phyloP scores from a whole-genome alignment of 805 yeast species.

The Scheffersomyces ergatensis region DNA sequence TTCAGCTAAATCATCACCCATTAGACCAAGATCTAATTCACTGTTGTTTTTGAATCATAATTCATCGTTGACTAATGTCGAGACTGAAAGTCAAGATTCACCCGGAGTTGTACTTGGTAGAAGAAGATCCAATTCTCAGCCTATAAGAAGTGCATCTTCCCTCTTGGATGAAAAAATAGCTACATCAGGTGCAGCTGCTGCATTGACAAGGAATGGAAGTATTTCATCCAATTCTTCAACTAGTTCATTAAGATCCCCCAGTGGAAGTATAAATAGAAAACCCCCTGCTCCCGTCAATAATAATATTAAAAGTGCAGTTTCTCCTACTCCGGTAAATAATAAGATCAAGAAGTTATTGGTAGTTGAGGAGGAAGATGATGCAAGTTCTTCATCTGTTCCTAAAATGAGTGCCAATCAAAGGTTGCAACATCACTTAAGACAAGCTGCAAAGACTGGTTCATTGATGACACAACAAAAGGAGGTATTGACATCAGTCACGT shows the following conservation, averaged over 20 bases:
- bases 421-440: conserved; percentile 35
- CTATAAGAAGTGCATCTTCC: conserved; percentile 8
- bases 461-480: conserved; percentile 38
- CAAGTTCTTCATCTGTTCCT: neutral
- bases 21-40: conserved; percentile 20
- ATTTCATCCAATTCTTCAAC: conserved; percentile 3
- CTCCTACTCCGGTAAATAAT: conserved; percentile 12
- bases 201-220: conserved; percentile 15
- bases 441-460: conserved; percentile 36
- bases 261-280: conserved; percentile 11
- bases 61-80: conserved; percentile 9
- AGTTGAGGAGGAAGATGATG: conserved; percentile 17
- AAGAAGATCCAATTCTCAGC: conserved; percentile 38
- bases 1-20: conserved; percentile 1
- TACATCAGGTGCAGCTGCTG: conserved; percentile 36
- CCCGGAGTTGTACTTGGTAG: conserved; percentile 10
- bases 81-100: neutral
- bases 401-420: conserved; percentile 37
- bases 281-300: conserved; percentile 3
- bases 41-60: conserved; percentile 21
- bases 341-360: conserved; percentile 14
- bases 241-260: conserved; percentile 15
- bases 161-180: conserved; percentile 9
- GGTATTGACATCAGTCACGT: conserved; percentile 31
- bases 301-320: conserved; percentile 7